Evolutionary conservation across 164 flowering plant species (phyloP), one percentile per base, ranked within the genome.

Genomic region (Nelumbo lutea): DNA sequence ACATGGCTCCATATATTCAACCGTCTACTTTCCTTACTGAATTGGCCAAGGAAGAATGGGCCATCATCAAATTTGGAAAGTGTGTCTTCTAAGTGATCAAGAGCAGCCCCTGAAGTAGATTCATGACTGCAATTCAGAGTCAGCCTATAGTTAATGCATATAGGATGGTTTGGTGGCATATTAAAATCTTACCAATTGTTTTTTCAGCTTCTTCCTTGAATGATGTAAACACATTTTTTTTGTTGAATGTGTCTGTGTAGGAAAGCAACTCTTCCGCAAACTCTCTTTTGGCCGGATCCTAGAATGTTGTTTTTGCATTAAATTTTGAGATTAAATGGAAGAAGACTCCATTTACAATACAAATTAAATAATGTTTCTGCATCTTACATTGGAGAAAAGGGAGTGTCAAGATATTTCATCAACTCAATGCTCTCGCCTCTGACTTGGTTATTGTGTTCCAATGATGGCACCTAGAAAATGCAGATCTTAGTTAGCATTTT

Each of bases 351-450:
- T 15, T 41, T n/a, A 39, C 9, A 38, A 39, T 5, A 50, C 7
- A 64, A 13, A 57, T 42, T 15, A 11, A 2, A 27, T n/a, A 27
- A 27, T 27, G 27, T 27, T 10, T 45, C 13, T 3, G 27, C 57
- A 61, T 61, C 86, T 86, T 86, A 90, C 97, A 56, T 83, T 79
- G 61, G 98, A 91, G 46, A 80, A 66, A 67, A 90, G 90, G 44
- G 82, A 52, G 58, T 70, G 61, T 93, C 96, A 48, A 93, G 61
- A 70, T 86, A 93, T 65, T 84, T 90, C 42, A 93, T 73, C 84
- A 93, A 79, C 69, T 90, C 96, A 66, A 93, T 82, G 69, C 95
- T 89, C 79, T 93, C 98, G 68, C 90, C 98, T 66, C 27, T 27
- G 27, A 27, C 27, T 27, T 27, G 27, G 27, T 27, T 27, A 27